A percentile compares a stretch with the other conserved stretches of the same genome.
Conservation (phyloP, 2,329 filamentous ascomycete species). For the Alternaria rosae region DNA sequence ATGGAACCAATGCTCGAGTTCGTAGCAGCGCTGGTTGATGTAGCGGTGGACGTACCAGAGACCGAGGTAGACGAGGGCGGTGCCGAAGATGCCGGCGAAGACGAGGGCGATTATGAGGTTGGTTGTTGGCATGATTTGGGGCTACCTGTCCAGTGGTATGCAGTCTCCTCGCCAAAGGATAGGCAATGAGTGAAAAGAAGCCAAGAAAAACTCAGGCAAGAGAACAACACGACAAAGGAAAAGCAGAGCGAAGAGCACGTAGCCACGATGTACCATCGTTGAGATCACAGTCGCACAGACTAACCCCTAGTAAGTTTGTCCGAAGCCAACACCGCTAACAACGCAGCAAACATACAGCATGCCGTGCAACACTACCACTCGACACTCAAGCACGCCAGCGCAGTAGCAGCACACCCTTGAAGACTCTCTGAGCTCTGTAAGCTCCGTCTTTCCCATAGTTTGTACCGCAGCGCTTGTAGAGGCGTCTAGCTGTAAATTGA, state of each 20-base stretch:
- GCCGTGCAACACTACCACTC: neutral
- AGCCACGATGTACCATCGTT: neutral
- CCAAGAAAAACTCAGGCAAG: too few relatives aligned
- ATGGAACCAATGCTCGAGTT: slow-evolving; percentile 29
- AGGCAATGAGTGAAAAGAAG: too few relatives aligned
- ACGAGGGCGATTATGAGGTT: slow-evolving; percentile 28
- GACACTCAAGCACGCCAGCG: neutral
- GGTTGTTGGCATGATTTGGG: slow-evolving; percentile 18
- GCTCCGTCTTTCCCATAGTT: neutral
- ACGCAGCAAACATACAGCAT: neutral
- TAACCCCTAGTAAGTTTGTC: neutral
- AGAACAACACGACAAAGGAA: neutral
- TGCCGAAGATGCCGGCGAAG: slow-evolving; percentile 31
- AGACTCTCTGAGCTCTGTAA: neutral
- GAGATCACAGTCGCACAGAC: neutral
- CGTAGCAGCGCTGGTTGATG: slow-evolving; percentile 22
- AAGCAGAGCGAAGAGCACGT: neutral
- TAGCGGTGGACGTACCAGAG: slow-evolving; percentile 28
- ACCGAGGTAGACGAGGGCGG: slow-evolving; percentile 23
- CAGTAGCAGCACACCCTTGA: neutral
- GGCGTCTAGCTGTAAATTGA: neutral
- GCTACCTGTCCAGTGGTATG: too few relatives aligned
- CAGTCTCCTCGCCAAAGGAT: too few relatives aligned
- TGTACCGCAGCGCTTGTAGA: neutral
- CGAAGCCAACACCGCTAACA: neutral